These are phyloP conservation scores for Boletus rubescentipes DNA, from an alignment of 768 basidiomycete genomes.

Conservation along the genomic window DNA sequence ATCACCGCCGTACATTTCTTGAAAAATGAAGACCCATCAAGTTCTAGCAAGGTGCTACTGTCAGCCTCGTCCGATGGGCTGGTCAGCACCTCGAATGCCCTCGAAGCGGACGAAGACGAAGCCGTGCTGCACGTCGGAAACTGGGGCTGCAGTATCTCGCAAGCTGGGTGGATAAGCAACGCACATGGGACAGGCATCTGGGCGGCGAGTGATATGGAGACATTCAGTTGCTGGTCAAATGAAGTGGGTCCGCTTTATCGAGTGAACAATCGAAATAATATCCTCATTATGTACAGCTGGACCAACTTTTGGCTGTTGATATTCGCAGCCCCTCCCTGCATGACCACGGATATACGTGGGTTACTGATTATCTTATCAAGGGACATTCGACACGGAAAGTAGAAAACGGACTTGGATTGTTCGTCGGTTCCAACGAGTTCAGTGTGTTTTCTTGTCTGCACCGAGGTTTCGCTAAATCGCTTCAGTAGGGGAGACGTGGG, in stretches of 20 bases:
- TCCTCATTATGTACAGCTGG: constrained; percentile 47
- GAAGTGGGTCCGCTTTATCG: constrained; percentile 46
- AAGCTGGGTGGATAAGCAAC: constrained; percentile 63
- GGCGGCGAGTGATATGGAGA: constrained; percentile 95
- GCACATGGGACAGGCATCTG: constrained; percentile 51
- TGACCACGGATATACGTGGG: constrained; percentile 57
- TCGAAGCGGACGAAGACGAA: constrained; percentile 87
- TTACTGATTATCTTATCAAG: constrained; percentile 74
- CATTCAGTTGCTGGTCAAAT: constrained; percentile 78
- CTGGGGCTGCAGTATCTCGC: constrained; percentile 79
- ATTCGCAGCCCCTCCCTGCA: constrained; percentile 67
- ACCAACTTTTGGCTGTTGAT: constrained; percentile 53
- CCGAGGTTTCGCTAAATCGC: not conserved
- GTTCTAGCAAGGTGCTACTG: constrained; percentile 51
- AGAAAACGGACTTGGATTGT: constrained; percentile 45
- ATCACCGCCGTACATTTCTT: constrained; percentile 72
- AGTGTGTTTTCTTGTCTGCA: constrained; percentile 12
- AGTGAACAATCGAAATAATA: not conserved
- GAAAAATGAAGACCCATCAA: constrained; percentile 29
- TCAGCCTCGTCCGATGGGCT: constrained; percentile 86
- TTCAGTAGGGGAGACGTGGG: constrained; percentile 55
- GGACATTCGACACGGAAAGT: constrained; percentile 36
- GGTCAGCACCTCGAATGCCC: constrained; percentile 64
- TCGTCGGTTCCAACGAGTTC: constrained; percentile 76
- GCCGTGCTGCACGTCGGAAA: constrained; percentile 79